Conservation (phyloP, 1,284 basidiomycete species). For the Malassezia restricta region DNA sequence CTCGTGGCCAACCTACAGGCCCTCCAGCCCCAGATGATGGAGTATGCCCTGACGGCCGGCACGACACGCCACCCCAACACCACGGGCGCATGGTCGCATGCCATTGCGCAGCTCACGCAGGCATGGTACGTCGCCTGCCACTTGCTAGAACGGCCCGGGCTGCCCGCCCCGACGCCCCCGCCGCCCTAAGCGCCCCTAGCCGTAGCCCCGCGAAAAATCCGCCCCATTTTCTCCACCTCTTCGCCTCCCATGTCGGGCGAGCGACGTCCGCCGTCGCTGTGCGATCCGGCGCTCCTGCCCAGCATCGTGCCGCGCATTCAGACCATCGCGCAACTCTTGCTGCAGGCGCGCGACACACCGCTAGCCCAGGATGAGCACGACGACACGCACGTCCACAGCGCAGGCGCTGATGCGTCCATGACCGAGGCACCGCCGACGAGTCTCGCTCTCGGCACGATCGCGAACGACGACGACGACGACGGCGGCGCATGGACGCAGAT, state of each 20-base stretch:
- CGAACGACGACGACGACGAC: slow-evolving; percentile 10
- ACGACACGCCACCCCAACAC: slow-evolving; percentile 8
- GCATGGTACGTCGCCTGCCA: slow-evolving; percentile 15
- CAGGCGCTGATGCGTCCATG: not conserved
- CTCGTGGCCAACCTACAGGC: slow-evolving; percentile 13
- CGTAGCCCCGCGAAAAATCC: not conserved
- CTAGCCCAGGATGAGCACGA: not conserved
- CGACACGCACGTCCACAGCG: not conserved
- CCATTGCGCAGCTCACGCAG: slow-evolving; percentile 13
- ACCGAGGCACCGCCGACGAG: not conserved
- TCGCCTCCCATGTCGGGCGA: not conserved
- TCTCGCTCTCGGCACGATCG: slow-evolving; percentile 12
- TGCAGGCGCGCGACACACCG: not conserved
- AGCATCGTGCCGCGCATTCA: slow-evolving; percentile 8
- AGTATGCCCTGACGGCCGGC: slow-evolving; percentile 14
- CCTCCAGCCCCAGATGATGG: slow-evolving; percentile 15
- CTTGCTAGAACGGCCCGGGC: slow-evolving; percentile 8
- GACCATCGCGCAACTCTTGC: slow-evolving; percentile 1
- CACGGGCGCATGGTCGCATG: slow-evolving; percentile 16
- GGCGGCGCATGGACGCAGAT: slow-evolving; percentile 6
- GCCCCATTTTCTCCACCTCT: not conserved
- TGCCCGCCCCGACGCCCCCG: not conserved
- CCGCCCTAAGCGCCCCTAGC: not conserved
- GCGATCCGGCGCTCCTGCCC: slow-evolving; percentile 6
- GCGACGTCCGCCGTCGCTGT: not conserved